Conservation (phyloP, 352 stramenopile genomes). For the Phytophthora macrochlamydospora region DNA sequence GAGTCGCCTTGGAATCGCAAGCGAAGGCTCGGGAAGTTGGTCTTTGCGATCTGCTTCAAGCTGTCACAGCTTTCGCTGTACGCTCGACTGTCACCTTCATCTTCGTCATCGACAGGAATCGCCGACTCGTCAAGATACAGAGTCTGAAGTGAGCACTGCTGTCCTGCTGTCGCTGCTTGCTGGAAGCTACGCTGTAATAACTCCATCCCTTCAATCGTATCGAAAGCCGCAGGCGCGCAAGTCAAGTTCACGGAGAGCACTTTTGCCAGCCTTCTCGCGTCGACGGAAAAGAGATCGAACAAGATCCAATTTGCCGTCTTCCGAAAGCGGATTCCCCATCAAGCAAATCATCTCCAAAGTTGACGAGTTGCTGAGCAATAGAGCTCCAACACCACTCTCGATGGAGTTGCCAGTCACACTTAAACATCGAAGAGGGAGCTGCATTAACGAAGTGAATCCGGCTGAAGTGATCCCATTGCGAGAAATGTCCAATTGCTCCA, state of each 20-base stretch:
- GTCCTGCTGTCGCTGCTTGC: constrained; percentile 27
- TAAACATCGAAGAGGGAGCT: constrained; percentile 29
- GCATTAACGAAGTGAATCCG: constrained; percentile 35
- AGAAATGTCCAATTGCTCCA: constrained; percentile 55
- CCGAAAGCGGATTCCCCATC: constrained; percentile 38
- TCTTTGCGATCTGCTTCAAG: constrained; percentile 17
- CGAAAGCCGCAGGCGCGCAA: constrained; percentile 47
- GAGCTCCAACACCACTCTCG: constrained; percentile 29
- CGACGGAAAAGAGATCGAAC: constrained; percentile 34
- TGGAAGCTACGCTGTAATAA: constrained; percentile 31
- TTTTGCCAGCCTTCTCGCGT: constrained; percentile 24
- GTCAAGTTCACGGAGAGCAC: constrained; percentile 32
- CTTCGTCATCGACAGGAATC: constrained; percentile 4
- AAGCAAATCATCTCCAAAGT: constrained; percentile 40
- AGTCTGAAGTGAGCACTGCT: constrained; percentile 24
- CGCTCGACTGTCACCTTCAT: neutral
- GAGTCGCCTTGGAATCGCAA: constrained; percentile 19
- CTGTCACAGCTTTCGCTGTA: constrained; percentile 14
- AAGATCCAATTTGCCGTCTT: constrained; percentile 44
- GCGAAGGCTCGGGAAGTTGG: constrained; percentile 21
- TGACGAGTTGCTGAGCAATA: constrained; percentile 26
- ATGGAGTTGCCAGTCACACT: constrained; percentile 41
- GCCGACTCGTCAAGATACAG: constrained; percentile 17
- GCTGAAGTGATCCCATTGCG: constrained; percentile 47
- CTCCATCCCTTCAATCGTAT: constrained; percentile 14